Evolutionary conservation across 2,329 filamentous ascomycete genomes (phyloP).

Genomic region (Tolypocladium tropicale): DNA sequence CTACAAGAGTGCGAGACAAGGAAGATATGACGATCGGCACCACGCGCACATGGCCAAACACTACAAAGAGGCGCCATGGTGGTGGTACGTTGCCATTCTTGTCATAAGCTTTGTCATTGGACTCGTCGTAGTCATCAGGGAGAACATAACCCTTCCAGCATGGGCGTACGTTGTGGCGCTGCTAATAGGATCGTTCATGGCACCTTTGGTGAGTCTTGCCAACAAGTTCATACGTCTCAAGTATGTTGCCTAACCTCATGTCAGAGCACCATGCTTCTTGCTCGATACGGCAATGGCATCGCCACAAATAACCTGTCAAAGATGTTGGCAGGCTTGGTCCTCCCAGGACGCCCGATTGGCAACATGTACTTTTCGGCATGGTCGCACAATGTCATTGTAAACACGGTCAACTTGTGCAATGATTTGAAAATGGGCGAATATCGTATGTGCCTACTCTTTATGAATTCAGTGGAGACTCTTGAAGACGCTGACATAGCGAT

Average conservation of each 20-base stretch:
- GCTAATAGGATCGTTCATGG: slow-evolving; percentile 27
- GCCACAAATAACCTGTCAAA: slow-evolving; percentile 26
- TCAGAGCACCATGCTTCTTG: not conserved
- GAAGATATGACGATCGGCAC: slow-evolving; percentile 37
- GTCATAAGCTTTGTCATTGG: slow-evolving; percentile 21
- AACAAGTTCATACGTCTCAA: not conserved
- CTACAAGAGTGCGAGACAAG: slow-evolving; percentile 5
- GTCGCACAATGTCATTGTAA: slow-evolving; percentile 46
- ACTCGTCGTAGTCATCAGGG: slow-evolving; percentile 22
- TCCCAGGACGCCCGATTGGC: slow-evolving; percentile 39
- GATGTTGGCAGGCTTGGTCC: slow-evolving; percentile 41
- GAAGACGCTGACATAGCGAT: not conserved
- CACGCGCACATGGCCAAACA: slow-evolving; percentile 40
- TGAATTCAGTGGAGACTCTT: not conserved
- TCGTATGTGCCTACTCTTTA: slow-evolving; percentile 21
- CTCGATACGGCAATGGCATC: not conserved
- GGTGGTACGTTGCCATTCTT: slow-evolving; percentile 24
- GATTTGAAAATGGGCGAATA: slow-evolving; percentile 52
- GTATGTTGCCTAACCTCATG: not conserved
- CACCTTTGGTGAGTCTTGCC: not conserved
- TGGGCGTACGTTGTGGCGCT: slow-evolving; percentile 26
- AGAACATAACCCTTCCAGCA: slow-evolving; percentile 22
- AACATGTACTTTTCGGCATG: slow-evolving; percentile 51
- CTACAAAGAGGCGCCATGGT: slow-evolving; percentile 35
- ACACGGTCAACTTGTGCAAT: slow-evolving; percentile 37